These are phyloP conservation scores for Acanthochlamys bracteata DNA, from an alignment of 106 monocot genomes.

Conservation along the genomic window DNA sequence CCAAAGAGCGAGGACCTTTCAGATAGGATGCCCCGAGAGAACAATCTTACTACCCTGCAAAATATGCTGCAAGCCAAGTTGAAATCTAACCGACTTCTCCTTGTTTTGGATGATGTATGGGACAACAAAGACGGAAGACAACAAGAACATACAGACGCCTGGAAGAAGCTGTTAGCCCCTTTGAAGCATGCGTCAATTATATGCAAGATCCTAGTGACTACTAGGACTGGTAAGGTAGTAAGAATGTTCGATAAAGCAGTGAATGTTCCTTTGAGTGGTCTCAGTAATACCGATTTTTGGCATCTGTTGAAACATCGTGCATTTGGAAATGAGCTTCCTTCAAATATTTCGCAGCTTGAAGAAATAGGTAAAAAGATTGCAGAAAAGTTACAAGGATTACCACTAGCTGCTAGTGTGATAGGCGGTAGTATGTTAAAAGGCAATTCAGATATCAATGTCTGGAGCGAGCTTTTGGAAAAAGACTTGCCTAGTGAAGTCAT, in stretches of 20 bases:
- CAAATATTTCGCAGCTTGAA: neutral
- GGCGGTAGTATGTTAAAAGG: neutral
- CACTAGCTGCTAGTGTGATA: slow-evolving; percentile 18
- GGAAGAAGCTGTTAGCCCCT: slow-evolving; percentile 13
- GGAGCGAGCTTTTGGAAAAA: slow-evolving; percentile 14
- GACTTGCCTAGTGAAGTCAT: slow-evolving; percentile 5
- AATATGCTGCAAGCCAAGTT: slow-evolving; percentile 1
- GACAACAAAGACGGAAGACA: neutral
- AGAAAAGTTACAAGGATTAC: neutral
- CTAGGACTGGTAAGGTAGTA: slow-evolving; percentile 7
- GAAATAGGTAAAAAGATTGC: slow-evolving; percentile 9
- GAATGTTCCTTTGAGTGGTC: neutral
- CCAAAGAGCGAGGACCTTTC: neutral
- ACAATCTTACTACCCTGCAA: slow-evolving; percentile 17
- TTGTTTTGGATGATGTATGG: slow-evolving; percentile 35
- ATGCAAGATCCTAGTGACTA: slow-evolving; percentile 18
- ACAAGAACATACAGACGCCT: neutral
- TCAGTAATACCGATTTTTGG: slow-evolving; percentile 1
- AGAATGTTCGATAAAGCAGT: neutral
- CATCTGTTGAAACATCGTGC: slow-evolving; percentile 13
- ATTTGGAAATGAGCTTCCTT: neutral
- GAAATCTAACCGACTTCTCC: slow-evolving; percentile 7
- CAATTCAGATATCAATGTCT: neutral
- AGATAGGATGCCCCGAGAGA: neutral
- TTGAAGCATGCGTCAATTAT: neutral